Percentiles rank a stretch among this genome's conserved stretches.
These are phyloP conservation scores for Fusarium piperis DNA, from an alignment of 2,329 filamentous ascomycete genomes.

Conservation along the genomic window DNA sequence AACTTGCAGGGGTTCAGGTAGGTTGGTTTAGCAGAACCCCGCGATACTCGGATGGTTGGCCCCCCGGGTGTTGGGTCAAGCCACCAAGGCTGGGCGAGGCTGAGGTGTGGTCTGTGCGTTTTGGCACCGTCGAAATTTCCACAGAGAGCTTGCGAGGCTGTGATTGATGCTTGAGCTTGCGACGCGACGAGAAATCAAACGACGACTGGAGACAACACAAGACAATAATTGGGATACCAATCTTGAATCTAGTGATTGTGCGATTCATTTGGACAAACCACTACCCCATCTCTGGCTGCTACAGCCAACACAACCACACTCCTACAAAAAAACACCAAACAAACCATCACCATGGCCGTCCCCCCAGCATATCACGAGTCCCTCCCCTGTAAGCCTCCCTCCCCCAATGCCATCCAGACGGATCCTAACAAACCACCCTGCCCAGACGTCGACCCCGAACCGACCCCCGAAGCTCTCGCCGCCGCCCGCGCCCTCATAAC, in stretches of 20 bases:
- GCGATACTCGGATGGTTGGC: neutral
- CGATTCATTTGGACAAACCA: neutral
- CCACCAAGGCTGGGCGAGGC: constrained; percentile 36
- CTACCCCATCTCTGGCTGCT: neutral
- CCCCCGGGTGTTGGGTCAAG: neutral
- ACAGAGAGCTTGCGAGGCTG: constrained; percentile 10
- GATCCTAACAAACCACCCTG: neutral
- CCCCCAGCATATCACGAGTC: constrained; percentile 72
- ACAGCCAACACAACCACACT: neutral
- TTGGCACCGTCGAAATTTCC: constrained; percentile 9
- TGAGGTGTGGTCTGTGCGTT: constrained; percentile 27
- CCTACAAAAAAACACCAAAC: constrained; percentile 8
- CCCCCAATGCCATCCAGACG: constrained; percentile 26
- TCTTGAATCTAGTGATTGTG: neutral
- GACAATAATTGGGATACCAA: neutral
- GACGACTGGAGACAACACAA: neutral
- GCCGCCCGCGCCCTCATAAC: constrained; percentile 76
- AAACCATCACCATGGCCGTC: constrained; percentile 39
- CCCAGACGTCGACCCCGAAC: constrained; percentile 82
- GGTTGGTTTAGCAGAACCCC: too few species aligned
- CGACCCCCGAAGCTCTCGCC: constrained; percentile 69
- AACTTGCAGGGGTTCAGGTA: constrained; percentile 19
- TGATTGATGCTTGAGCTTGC: neutral
- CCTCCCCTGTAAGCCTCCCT: constrained; percentile 72
- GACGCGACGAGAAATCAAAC: neutral